phyloP scores from a whole-genome alignment of 495 filamentous ascomycete species.

The Penicillium dipodomyicola region DNA sequence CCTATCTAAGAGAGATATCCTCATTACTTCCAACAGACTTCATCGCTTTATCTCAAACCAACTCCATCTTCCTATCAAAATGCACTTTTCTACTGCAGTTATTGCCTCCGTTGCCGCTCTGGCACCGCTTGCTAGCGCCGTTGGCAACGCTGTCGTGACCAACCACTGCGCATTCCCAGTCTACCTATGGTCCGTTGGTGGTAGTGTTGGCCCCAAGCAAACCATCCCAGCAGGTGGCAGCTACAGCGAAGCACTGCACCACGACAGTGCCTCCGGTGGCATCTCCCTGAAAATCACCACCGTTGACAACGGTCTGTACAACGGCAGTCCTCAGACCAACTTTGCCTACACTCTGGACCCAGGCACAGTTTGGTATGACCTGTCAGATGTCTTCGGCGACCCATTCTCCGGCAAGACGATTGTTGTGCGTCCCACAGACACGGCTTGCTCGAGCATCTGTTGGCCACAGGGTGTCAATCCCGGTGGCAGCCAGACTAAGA shows the following conservation, averaged over 20 bases:
- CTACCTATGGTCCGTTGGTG: conserved; percentile 58
- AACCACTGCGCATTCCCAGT: conserved; percentile 51
- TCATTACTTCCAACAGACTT: not conserved
- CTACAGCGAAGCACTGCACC: conserved; percentile 44
- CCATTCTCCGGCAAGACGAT: conserved; percentile 50
- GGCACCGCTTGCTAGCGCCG: conserved; percentile 36
- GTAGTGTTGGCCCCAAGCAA: conserved; percentile 37
- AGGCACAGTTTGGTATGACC: conserved; percentile 53
- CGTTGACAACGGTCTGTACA: conserved; percentile 50
- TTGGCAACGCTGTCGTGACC: conserved; percentile 50
- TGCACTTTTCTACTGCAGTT: conserved; percentile 33
- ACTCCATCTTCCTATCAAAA: conserved; percentile 14
- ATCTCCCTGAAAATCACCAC: conserved; percentile 55
- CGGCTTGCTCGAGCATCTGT: conserved; percentile 45
- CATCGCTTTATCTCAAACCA: not conserved
- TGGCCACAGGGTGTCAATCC: conserved; percentile 51
- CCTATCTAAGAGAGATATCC: not conserved
- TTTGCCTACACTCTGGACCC: conserved; percentile 55
- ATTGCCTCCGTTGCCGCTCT: conserved; percentile 29
- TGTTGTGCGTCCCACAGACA: conserved; percentile 36
- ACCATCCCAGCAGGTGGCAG: conserved; percentile 36
- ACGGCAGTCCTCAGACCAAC: conserved; percentile 51
- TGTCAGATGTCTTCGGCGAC: conserved; percentile 55
- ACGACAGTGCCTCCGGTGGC: conserved; percentile 52
- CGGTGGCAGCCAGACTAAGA: conserved; percentile 52